Evolutionary conservation across 1,139 yeast species (phyloP).

Genomic region (Cylindricascospora bacillispora): DNA sequence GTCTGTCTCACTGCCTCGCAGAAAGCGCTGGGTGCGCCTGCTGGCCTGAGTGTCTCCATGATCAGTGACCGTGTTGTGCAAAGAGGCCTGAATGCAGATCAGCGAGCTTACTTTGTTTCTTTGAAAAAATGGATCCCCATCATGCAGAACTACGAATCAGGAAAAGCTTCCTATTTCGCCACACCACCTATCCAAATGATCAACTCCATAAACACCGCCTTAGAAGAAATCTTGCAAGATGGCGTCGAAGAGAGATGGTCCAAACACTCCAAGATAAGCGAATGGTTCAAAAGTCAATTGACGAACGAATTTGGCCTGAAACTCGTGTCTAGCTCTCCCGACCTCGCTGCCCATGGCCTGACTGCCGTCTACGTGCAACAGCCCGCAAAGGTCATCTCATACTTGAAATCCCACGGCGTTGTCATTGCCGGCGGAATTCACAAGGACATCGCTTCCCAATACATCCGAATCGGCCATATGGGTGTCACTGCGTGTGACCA

Average conservation of each 20-base stretch:
- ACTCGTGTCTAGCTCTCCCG: constrained; percentile 47
- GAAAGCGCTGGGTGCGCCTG: constrained; percentile 90
- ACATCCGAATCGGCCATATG: constrained; percentile 95
- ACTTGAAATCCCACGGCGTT: constrained; percentile 54
- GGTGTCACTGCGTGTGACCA: constrained; percentile 48
- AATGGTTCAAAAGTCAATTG: constrained; percentile 48
- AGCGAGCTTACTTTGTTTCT: constrained; percentile 58
- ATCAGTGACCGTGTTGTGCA: constrained; percentile 65
- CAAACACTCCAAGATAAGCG: constrained; percentile 50
- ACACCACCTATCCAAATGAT: constrained; percentile 86
- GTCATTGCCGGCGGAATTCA: constrained; percentile 88
- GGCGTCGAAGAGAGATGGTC: constrained; percentile 51
- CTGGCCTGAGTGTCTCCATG: constrained; percentile 73
- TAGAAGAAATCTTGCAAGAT: constrained; percentile 53
- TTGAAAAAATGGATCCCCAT: constrained; percentile 81
- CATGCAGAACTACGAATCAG: constrained; percentile 76
- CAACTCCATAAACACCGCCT: constrained; percentile 67
- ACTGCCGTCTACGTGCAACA: constrained; percentile 79
- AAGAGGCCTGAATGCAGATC: constrained; percentile 3
- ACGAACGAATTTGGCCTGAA: constrained; percentile 46
- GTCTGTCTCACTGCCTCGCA: constrained; percentile 85
- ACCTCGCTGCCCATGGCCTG: constrained; percentile 74
- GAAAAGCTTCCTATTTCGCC: constrained; percentile 78
- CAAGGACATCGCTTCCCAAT: constrained; percentile 64
- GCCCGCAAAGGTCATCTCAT: constrained; percentile 49